Evolutionary conservation across 768 basidiomycete genomes (phyloP), one percentile per base, ranked within the genome.

Genomic region (Podaxis sp.): DNA sequence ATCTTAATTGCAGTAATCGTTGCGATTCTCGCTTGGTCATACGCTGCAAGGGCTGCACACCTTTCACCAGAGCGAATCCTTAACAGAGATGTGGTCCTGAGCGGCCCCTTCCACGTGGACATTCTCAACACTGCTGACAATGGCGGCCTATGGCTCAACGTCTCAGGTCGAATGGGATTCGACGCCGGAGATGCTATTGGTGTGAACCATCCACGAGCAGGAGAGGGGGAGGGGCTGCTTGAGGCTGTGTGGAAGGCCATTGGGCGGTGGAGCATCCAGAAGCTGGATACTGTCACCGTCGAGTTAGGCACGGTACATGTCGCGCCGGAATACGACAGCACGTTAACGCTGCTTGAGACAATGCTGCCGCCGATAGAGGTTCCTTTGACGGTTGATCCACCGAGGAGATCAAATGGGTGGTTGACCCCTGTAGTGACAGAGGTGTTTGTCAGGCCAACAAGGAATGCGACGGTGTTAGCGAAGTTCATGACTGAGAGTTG

Each of bases 221-320:
- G 55, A 56, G 55, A 63, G 36, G 74, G 78, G 7, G 80, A 90
- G 60, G 76, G 77, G 33, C 42, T 84, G 5, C 63, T 86, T 52
- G 65, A 69, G n/a, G 73, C 73, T 51, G 63, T 85, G 33, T 89
- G 87, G 87, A 92, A 88, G 73, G 76, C 82, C 1, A 62, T 92
- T 17, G 91, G 90, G 2, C 80, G 88, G 38, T 87, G 89, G 82
- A 84, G 88, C 4, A 80, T 93, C 33, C 77, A 78, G 38, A 74
- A 70, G 12, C 67, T 93, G 57, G 82, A 84, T 64, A 77, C 74
- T 13, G 82, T 90, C 12, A 81, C 89, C 4, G 79, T 89, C 46
- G 75, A 80, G 59, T 73, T 88, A 58, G 81, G 79, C 52, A 80
- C 79, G 2, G 78, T 89, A 63, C 70, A 77, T 33, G 69, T 92